Evolutionary conservation across 805 yeast genomes (phyloP), one percentile per base, ranked within the genome.

Genomic region (Metschnikowia borealis): DNA sequence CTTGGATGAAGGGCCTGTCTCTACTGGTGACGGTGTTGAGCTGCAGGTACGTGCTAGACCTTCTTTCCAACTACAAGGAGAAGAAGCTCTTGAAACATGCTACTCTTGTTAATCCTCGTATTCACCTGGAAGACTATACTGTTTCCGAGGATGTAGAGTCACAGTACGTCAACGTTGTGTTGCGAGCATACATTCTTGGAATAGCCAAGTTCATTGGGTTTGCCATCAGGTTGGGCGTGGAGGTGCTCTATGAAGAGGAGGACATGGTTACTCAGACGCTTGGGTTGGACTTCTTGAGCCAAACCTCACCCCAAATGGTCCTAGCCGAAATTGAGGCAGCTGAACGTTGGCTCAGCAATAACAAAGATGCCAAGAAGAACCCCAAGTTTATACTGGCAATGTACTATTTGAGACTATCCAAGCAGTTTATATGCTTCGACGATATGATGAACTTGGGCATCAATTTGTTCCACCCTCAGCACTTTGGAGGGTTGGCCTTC

Each of bases 1-100:
- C 83, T 7, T 92, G 98, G 98, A 71, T 89, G 38, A 75, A 80
- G 49, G 89, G 89, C 51, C 78, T 85, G 51, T 80, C 91, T 6
- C 69, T 89, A 41, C 80, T 89, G n/a, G 87, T 84, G 20, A 87
- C 92, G 0, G 78, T 92, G 1, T 69, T 89, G 41, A 82, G 95
- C 54, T 86, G 91, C 60, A 70, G 87, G 18, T 85, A 84, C 59
- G 83, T 89, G 20, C 89, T 86, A 57, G 71, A 76, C 18, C 57
- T 84, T n/a, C 63, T 86, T 15, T 63, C 65, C 13, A 67, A 70
- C 39, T 79, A 75, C 49, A 65, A 67, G 35, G 17, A 37, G 15
- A 44, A 37, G 29, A 48, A 59, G 39, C 44, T 52, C 46, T 53
- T 55, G 7, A 44, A 34, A 10, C 36, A 34, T n/a, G 43, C 58